Conservation (phyloP, 2,329 filamentous ascomycete species). For the Fusarium tupiense region DNA sequence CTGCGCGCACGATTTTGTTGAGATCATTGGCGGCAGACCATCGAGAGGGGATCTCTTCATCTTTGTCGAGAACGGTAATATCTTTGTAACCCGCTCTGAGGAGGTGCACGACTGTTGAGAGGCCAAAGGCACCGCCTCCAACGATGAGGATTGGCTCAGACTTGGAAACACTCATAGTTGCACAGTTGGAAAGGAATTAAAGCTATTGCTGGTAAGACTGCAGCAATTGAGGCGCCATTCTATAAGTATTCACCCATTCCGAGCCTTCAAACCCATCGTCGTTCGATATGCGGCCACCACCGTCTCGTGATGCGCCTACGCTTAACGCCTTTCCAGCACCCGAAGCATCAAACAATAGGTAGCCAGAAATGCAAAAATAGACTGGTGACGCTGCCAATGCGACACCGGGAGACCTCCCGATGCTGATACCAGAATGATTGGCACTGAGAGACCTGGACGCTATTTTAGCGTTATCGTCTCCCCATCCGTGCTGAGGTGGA, state of each 20-base stretch:
- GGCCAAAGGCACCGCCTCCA: constrained; percentile 60
- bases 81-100: constrained; percentile 54
- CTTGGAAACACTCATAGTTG: constrained; percentile 32
- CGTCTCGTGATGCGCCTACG: not conserved
- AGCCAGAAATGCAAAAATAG: not conserved
- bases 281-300: not conserved
- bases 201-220: not conserved
- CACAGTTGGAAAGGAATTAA: not conserved
- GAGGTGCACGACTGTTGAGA: constrained; percentile 60
- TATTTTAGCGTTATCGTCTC: not conserved
- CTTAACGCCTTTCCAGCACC: not conserved
- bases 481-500: not conserved
- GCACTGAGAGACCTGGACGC: not conserved
- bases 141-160: constrained; percentile 49
- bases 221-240: not conserved
- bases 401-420: constrained; percentile 9
- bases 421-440: not conserved
- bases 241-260: not conserved
- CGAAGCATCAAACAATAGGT: not conserved
- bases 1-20: constrained; percentile 69
- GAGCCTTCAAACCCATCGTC: not conserved
- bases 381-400: not conserved
- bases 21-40: constrained; percentile 67
- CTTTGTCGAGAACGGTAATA: constrained; percentile 59
- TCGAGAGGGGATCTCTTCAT: constrained; percentile 51